Conservation (phyloP, 2,329 filamentous ascomycete genomes). For the Venturia aucupariae region DNA sequence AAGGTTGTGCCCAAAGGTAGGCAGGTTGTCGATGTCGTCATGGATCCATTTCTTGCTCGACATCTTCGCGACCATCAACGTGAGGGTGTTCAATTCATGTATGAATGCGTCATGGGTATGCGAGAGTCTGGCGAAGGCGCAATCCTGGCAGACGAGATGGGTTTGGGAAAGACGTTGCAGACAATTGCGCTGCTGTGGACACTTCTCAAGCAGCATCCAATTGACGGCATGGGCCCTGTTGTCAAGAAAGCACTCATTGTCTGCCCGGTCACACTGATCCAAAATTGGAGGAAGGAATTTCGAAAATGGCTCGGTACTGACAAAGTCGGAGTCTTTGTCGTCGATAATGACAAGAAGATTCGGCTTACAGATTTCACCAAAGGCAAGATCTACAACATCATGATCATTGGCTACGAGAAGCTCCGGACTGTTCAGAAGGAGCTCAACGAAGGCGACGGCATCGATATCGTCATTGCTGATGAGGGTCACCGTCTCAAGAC, state of each 20-base stretch:
- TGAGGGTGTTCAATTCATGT: constrained; percentile 61
- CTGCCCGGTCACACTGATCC: constrained; percentile 62
- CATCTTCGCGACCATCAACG: constrained; percentile 59
- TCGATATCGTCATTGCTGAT: constrained; percentile 64
- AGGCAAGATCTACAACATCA: constrained; percentile 57
- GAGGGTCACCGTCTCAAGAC: constrained; percentile 61
- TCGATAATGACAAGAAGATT: constrained; percentile 49
- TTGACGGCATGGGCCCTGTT: constrained; percentile 49
- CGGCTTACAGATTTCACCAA: constrained; percentile 59
- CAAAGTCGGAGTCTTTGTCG: constrained; percentile 58
- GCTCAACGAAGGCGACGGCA: constrained; percentile 46
- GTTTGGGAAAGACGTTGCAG: constrained; percentile 63
- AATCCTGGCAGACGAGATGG: constrained; percentile 68
- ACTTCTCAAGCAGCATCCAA: constrained; percentile 60
- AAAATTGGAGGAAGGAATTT: constrained; percentile 66
- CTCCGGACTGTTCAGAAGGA: constrained; percentile 56
- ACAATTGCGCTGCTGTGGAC: constrained; percentile 66
- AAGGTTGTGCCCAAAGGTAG: constrained; percentile 48
- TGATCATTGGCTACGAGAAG: constrained; percentile 68
- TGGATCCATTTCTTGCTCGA: constrained; percentile 56
- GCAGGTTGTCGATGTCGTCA: constrained; percentile 61
- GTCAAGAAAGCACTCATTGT: constrained; percentile 64
- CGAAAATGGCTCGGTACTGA: constrained; percentile 66
- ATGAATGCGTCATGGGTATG: constrained; percentile 70
- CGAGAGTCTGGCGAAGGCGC: constrained; percentile 59